A percentile compares a stretch with the other conserved stretches of the same genome.
Conservation (phyloP, 1,284 basidiomycete genomes). For the Rhodotorula sp. region DNA sequence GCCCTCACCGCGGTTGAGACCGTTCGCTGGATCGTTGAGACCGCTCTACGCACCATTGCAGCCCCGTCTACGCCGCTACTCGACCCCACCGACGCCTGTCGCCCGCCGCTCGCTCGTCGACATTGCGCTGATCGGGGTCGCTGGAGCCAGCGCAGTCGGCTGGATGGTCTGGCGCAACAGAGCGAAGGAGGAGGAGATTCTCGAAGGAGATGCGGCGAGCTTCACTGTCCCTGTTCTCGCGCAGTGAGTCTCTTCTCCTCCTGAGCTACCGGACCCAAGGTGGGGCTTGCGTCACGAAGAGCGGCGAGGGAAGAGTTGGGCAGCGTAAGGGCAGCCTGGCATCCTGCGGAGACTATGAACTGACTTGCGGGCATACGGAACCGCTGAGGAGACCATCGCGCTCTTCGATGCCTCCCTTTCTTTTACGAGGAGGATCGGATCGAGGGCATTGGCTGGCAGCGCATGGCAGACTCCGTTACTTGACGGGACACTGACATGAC, state of each 20-base stretch:
- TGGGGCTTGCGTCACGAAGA: no score
- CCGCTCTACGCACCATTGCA: neutral
- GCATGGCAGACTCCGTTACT: no score
- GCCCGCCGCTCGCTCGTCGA: slow-evolving; percentile 21
- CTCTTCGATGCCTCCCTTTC: no score
- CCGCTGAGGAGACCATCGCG: neutral
- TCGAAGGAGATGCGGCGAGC: slow-evolving; percentile 7
- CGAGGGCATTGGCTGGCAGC: neutral
- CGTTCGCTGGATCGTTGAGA: no score
- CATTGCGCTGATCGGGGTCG: slow-evolving; percentile 22
- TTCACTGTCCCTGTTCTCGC: slow-evolving; percentile 38
- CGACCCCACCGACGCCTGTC: slow-evolving; percentile 3
- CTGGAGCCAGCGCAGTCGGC: slow-evolving; percentile 24
- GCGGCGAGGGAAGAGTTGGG: no score
- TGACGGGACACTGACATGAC: no score
- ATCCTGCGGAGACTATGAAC: no score
- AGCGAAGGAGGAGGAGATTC: slow-evolving; percentile 1
- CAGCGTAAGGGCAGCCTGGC: no score
- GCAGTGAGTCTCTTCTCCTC: slow-evolving; percentile 25
- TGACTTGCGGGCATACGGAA: no score
- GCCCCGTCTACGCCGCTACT: neutral
- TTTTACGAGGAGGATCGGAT: neutral
- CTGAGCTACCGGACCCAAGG: no score
- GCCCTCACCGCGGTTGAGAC: neutral
- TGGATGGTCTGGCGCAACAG: slow-evolving; percentile 18